phyloP scores from a whole-genome alignment of 1,284 basidiomycete species.

The Pseudozyma sp. region DNA sequence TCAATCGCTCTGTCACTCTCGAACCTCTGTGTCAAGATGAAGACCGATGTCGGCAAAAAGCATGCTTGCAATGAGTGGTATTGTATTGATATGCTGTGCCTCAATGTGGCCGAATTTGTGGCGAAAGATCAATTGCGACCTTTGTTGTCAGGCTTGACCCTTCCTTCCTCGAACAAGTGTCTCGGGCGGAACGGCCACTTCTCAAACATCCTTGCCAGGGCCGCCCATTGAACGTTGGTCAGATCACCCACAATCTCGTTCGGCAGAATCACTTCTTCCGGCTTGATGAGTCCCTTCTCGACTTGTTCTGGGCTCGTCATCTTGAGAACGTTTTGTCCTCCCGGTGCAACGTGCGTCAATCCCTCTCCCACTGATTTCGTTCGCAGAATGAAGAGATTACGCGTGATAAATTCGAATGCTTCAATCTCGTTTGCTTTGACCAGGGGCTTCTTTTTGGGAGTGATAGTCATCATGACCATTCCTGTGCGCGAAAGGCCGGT shows the following conservation, averaged over 20 bases:
- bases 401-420: constrained; percentile 61
- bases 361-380: constrained; percentile 50
- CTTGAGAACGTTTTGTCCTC: constrained; percentile 60
- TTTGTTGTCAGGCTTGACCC: constrained; percentile 41
- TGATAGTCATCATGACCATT: constrained; percentile 54
- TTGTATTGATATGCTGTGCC: background rate
- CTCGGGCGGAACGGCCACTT: constrained; percentile 66
- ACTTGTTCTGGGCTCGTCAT: constrained; percentile 47
- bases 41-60: background rate
- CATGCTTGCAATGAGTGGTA: background rate
- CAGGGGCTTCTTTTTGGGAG: constrained; percentile 51
- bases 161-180: constrained; percentile 55
- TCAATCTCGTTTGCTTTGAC: constrained; percentile 54
- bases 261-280: constrained; percentile 49
- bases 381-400: constrained; percentile 63
- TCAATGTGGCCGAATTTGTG: background rate
- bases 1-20: background rate
- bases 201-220: constrained; percentile 62
- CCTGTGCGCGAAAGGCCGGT: constrained; percentile 50
- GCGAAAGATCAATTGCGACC: constrained; percentile 14
- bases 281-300: constrained; percentile 29
- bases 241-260: constrained; percentile 51
- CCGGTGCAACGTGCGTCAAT: constrained; percentile 61
- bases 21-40: background rate
- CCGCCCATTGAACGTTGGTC: constrained; percentile 62